A percentile compares a stretch with the other conserved stretches of the same genome.
These are phyloP conservation scores for Piromyces sp. DNA, from an alignment of 192 early-diverging fungal species.

Conservation along the genomic window DNA sequence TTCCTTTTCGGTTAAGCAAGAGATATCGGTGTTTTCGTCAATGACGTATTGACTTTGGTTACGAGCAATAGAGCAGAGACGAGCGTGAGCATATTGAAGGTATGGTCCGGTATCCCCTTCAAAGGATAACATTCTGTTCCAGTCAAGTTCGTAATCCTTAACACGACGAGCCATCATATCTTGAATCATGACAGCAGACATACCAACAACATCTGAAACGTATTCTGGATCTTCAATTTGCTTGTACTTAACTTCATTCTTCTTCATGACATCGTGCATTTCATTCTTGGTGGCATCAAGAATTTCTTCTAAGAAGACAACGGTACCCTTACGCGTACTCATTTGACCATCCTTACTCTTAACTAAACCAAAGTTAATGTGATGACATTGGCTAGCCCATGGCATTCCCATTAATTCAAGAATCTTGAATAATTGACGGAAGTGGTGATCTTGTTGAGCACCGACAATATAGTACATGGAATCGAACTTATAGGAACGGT, in stretches of 20 bases:
- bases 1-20: slow-evolving; percentile 45
- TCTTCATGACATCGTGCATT: slow-evolving; percentile 81
- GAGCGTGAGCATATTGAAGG: slow-evolving; percentile 95
- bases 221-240: slow-evolving; percentile 65
- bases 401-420: slow-evolving; percentile 63
- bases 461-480: slow-evolving; percentile 83
- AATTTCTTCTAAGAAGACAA: slow-evolving; percentile 90
- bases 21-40: slow-evolving; percentile 24
- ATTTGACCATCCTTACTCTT: slow-evolving; percentile 58
- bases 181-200: slow-evolving; percentile 80
- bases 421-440: slow-evolving; percentile 89
- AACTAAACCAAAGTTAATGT: slow-evolving; percentile 91
- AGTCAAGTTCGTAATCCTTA: slow-evolving; percentile 90
- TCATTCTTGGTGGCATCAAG: slow-evolving; percentile 65
- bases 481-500: slow-evolving; percentile 75
- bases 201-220: slow-evolving; percentile 76
- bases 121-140: slow-evolving; percentile 79
- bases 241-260: slow-evolving; percentile 67
- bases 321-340: slow-evolving; percentile 89
- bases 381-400: slow-evolving; percentile 64
- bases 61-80: slow-evolving; percentile 88
- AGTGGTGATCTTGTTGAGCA: slow-evolving; percentile 75
- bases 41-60: slow-evolving; percentile 14
- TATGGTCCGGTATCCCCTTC: slow-evolving; percentile 99
- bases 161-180: slow-evolving; percentile 78